phyloP scores from a whole-genome alignment of 106 monocot species.

The Dioscorea dumetorum region DNA sequence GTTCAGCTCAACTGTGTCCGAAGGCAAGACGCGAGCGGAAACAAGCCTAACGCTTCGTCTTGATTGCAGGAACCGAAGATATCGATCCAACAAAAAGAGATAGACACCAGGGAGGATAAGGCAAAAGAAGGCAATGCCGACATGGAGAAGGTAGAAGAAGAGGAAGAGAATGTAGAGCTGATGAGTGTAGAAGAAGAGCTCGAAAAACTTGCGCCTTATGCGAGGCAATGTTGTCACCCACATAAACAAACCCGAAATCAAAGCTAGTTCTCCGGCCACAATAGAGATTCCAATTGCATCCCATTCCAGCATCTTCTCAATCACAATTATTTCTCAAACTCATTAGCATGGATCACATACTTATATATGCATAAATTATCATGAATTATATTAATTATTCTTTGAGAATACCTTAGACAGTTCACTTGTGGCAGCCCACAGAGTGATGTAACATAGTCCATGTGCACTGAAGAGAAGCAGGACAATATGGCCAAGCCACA shows the following conservation, averaged over 20 bases:
- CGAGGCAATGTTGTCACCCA: slow-evolving; percentile 61
- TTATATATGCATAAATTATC: not conserved
- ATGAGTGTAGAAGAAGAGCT: slow-evolving; percentile 91
- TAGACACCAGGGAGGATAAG: slow-evolving; percentile 61
- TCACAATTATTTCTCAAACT: not conserved
- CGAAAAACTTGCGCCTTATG: slow-evolving; percentile 68
- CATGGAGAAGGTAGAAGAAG: slow-evolving; percentile 56
- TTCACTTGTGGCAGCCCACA: slow-evolving; percentile 41
- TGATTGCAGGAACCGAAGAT: slow-evolving; percentile 70
- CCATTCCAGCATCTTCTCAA: slow-evolving; percentile 66
- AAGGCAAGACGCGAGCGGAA: slow-evolving; percentile 72
- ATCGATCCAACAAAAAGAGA: slow-evolving; percentile 82
- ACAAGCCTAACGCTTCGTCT: slow-evolving; percentile 35
- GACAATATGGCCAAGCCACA: slow-evolving; percentile 76
- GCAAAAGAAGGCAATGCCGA: slow-evolving; percentile 47
- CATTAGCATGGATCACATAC: not conserved
- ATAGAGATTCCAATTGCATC: slow-evolving; percentile 24
- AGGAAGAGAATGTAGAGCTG: slow-evolving; percentile 69
- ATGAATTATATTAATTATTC: not conserved
- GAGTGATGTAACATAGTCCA: slow-evolving; percentile 46
- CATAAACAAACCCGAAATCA: slow-evolving; percentile 43
- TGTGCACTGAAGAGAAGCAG: slow-evolving; percentile 55
- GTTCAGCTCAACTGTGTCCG: slow-evolving; percentile 65
- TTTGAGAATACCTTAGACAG: slow-evolving; percentile 25
- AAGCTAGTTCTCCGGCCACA: slow-evolving; percentile 64